These are phyloP conservation scores for Dictyostelium gargantuum DNA, from an alignment of 208 protist genomes.

Conservation along the genomic window DNA sequence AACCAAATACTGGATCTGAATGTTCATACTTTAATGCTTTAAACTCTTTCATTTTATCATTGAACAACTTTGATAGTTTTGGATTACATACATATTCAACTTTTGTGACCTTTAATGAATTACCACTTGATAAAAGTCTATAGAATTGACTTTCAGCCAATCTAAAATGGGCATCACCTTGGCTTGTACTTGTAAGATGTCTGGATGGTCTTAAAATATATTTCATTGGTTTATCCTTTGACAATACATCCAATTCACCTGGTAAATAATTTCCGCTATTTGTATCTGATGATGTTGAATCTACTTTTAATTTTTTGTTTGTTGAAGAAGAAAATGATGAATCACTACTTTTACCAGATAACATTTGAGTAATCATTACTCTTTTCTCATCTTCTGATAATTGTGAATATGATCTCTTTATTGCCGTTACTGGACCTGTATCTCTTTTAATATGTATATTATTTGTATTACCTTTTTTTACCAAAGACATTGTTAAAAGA, in stretches of 20 bases:
- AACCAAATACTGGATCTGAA: conserved; percentile 19
- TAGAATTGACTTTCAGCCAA: conserved; percentile 52
- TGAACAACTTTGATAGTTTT: conserved; percentile 6
- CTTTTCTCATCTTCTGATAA: conserved; percentile 31
- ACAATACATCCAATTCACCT: conserved; percentile 39
- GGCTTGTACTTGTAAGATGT: neutral
- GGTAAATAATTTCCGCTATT: neutral
- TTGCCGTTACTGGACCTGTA: neutral
- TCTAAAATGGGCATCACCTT: conserved; percentile 24
- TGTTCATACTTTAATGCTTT: neutral
- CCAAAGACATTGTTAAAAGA: neutral
- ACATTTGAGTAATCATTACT: neutral
- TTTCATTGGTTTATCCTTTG: conserved; percentile 26
- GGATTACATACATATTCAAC: conserved; percentile 53
- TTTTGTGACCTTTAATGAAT: neutral
- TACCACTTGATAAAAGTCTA: neutral
- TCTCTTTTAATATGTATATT: neutral
- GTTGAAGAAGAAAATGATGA: too few relatives aligned
- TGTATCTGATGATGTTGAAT: neutral
- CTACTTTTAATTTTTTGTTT: neutral
- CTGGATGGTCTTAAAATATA: conserved; percentile 9
- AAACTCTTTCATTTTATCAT: conserved; percentile 31
- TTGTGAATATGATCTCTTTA: conserved; percentile 44
- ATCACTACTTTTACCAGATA: neutral
- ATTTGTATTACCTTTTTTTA: neutral